phyloP scores from a whole-genome alignment of 2,329 filamentous ascomycete genomes.

The Penicillium thymicola region DNA sequence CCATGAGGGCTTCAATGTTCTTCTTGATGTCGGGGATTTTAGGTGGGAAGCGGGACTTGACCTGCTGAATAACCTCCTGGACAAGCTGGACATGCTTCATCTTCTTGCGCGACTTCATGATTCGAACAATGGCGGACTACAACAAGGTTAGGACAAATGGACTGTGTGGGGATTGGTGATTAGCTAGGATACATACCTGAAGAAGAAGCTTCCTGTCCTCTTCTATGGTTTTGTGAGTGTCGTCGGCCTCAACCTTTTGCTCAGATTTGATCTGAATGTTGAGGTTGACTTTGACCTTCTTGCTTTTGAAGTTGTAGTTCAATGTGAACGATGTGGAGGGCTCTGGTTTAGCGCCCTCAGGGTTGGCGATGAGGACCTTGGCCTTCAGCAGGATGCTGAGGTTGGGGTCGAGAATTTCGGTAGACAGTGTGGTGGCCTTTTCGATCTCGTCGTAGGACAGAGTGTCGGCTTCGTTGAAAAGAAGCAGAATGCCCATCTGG shows the following conservation, averaged over 20 bases:
- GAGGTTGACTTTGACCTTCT: conserved; percentile 95
- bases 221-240: conserved; percentile 99
- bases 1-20: conserved; percentile 95
- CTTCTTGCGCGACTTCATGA: conserved; percentile 99
- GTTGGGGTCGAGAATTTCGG: conserved; percentile 82
- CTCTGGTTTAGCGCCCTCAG: conserved; percentile 71
- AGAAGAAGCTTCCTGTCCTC: conserved; percentile 95
- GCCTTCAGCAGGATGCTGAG: conserved; percentile 87
- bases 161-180: conserved; percentile 14
- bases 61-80: conserved; percentile 92
- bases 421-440: conserved; percentile 72
- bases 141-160: conserved; percentile 11
- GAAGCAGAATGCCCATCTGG: conserved; percentile 91
- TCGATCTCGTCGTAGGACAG: conserved; percentile 86
- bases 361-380: conserved; percentile 73
- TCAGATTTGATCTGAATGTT: conserved; percentile 95
- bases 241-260: conserved; percentile 91
- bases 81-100: conserved; percentile 97
- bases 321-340: conserved; percentile 76
- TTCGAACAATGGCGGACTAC: conserved; percentile 95
- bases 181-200: conserved; percentile 64
- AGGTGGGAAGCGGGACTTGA: conserved; percentile 86
- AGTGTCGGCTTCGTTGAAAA: conserved; percentile 89
- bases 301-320: conserved; percentile 95
- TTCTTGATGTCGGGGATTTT: conserved; percentile 98